Evolutionary conservation across 192 early-diverging fungal species (phyloP).

Genomic region (Gonapodya sp.): DNA sequence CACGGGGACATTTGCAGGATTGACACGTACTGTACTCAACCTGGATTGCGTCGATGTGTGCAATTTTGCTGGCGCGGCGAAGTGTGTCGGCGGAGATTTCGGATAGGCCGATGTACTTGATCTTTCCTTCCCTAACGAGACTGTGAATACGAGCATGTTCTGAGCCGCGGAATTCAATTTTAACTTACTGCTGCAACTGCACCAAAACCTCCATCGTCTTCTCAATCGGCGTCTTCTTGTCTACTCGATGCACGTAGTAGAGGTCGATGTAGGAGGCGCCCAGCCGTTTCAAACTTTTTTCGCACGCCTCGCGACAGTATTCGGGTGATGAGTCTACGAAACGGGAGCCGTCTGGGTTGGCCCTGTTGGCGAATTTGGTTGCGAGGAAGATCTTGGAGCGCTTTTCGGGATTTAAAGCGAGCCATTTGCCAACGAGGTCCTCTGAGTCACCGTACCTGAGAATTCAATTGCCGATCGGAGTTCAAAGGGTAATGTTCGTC

Average conservation of each 20-base stretch:
- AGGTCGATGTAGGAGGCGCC: constrained; percentile 25
- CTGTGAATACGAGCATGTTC: too few species aligned
- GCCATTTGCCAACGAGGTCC: background rate
- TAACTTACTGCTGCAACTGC: too few species aligned
- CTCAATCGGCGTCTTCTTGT: constrained; percentile 24
- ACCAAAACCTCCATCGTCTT: constrained; percentile 26
- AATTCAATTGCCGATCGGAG: background rate
- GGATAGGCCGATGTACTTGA: constrained; percentile 20
- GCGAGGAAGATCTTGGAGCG: background rate
- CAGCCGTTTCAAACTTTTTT: constrained; percentile 16
- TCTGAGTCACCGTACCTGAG: background rate
- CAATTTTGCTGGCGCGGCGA: background rate
- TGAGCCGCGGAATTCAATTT: too few species aligned
- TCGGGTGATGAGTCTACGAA: background rate
- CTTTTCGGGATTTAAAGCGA: background rate
- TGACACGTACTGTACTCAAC: background rate
- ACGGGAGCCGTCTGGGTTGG: background rate
- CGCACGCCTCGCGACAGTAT: background rate
- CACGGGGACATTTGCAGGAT: background rate
- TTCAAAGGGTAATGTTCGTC: background rate
- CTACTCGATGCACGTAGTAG: constrained; percentile 27
- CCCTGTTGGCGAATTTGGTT: background rate
- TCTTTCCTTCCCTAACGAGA: constrained; percentile 29
- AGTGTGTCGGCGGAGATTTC: background rate
- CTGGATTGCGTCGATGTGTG: background rate